Conservation (phyloP, 2,329 filamentous ascomycete genomes). For the Colletotrichum camelliae region DNA sequence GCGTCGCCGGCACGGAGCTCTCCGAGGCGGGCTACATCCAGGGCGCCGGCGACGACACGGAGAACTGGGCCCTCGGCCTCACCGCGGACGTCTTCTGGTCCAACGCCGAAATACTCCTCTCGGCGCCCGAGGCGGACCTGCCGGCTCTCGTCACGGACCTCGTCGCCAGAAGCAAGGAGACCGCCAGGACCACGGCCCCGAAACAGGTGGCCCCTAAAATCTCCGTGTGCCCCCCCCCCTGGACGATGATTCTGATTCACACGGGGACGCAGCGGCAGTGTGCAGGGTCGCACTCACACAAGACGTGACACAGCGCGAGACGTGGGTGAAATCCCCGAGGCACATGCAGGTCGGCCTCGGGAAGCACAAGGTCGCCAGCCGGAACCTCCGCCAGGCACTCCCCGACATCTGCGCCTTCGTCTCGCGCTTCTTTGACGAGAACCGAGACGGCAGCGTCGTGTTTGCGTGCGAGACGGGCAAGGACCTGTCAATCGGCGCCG, state of each 20-base stretch:
- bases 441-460: slow-evolving; percentile 40
- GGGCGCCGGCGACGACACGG: slow-evolving; percentile 92
- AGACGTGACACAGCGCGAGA: slow-evolving; percentile 48
- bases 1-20: slow-evolving; percentile 71
- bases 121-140: slow-evolving; percentile 68
- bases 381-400: slow-evolving; percentile 78
- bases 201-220: slow-evolving; percentile 40
- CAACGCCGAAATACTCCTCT: slow-evolving; percentile 65
- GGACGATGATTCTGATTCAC: not conserved
- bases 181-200: slow-evolving; percentile 9
- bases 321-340: slow-evolving; percentile 40
- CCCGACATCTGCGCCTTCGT: slow-evolving; percentile 66
- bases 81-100: slow-evolving; percentile 83
- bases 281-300: slow-evolving; percentile 51
- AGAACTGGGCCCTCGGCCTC: slow-evolving; percentile 87
- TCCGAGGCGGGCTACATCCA: slow-evolving; percentile 78
- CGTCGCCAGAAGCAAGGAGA: slow-evolving; percentile 34
- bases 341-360: slow-evolving; percentile 68
- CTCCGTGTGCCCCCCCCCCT: slow-evolving; percentile 39
- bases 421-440: slow-evolving; percentile 36
- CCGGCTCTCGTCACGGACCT: slow-evolving; percentile 54
- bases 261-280: slow-evolving; percentile 12
- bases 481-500: slow-evolving; percentile 80
- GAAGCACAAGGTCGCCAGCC: slow-evolving; percentile 78
- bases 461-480: slow-evolving; percentile 79